Evolutionary conservation across 2,329 filamentous ascomycete genomes (phyloP).

Genomic region (Microthyrium microscopicum): DNA sequence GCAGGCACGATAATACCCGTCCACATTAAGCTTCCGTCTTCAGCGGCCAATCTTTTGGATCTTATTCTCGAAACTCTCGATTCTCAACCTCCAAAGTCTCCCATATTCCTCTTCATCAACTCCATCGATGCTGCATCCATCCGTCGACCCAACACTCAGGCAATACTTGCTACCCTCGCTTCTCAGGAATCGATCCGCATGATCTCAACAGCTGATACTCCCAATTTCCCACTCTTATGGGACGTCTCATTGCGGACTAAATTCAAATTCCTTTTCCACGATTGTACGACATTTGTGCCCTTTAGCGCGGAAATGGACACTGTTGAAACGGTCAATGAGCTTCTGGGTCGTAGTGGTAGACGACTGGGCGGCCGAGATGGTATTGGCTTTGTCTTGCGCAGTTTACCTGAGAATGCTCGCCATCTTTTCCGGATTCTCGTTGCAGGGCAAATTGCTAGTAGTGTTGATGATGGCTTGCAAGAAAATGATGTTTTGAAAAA

Average conservation of each 20-base stretch:
- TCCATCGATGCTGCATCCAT: conserved; percentile 70
- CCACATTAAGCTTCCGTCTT: conserved; percentile 40
- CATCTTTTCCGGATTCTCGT: conserved; percentile 74
- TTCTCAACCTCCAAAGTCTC: conserved; percentile 11
- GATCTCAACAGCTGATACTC: conserved; percentile 70
- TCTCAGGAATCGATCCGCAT: conserved; percentile 56
- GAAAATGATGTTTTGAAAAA: conserved; percentile 15
- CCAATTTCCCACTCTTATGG: conserved; percentile 78
- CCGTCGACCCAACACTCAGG: conserved; percentile 52
- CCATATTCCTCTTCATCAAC: conserved; percentile 59
- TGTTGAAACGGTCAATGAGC: conserved; percentile 77
- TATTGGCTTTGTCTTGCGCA: conserved; percentile 77
- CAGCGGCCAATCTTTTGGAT: conserved; percentile 52
- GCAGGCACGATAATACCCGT: conserved; percentile 41
- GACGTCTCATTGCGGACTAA: conserved; percentile 68
- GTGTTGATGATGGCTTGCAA: conserved; percentile 33
- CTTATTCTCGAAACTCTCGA: conserved; percentile 46
- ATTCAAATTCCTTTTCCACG: conserved; percentile 81
- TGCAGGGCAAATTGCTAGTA: conserved; percentile 60
- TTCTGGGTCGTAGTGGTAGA: conserved; percentile 65
- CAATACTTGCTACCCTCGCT: conserved; percentile 60
- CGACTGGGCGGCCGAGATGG: conserved; percentile 80
- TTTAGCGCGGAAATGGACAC: conserved; percentile 59
- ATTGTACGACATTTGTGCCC: conserved; percentile 75
- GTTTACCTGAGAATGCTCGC: conserved; percentile 80